Base-by-base conservation (phyloP, 768 basidiomycete species). In the Boletellus ananas region DNA sequence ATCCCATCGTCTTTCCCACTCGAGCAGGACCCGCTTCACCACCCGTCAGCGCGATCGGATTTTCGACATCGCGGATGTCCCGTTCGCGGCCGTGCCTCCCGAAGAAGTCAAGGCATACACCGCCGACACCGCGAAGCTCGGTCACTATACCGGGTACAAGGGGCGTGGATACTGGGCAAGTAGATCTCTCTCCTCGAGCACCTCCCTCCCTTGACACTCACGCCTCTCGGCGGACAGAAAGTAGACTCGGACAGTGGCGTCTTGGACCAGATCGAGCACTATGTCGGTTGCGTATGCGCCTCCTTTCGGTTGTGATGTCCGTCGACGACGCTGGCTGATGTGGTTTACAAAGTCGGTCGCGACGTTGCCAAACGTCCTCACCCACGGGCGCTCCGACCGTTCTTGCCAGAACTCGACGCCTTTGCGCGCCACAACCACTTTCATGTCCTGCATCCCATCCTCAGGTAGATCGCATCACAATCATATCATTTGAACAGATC, bases 231-330 rank as follows among this genome's bases (percentile, higher is more conserved):
- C 23, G 33, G 17, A 1, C 43, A 85, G 84, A 77, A 79, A 45
- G 77, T 85, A 20, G 78, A 78, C 38, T 70, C 73, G 5, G 46
- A 60, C 0, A 60, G 57, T 18, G 79, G 80, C 4, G 77, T 85
- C 23, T 73, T 61, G 17, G 85, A 86, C 59, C 80, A 84, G 55
- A 65, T 84, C 17, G 83, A 84, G 54, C 73, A 79, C 34, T 85
- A 85, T 56, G 79, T 75, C 55, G 67, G 83, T 84, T 29, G 6
- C 27, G 49, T 31, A 76, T 61, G 1, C 29, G 10, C 20, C 20
- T 43, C 29, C 20, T 16, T n/a, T 14, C 42, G 16, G 23, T 2
- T 29, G 2, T 8, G 38, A 23, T 17, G 1, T 18, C 21, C 7
- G 23, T 23, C 23, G 13, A 10, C 13, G 1, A 11, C 7, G 10